Conservation (phyloP, 257 asterid species). For the Pogostemon cablin region DNA sequence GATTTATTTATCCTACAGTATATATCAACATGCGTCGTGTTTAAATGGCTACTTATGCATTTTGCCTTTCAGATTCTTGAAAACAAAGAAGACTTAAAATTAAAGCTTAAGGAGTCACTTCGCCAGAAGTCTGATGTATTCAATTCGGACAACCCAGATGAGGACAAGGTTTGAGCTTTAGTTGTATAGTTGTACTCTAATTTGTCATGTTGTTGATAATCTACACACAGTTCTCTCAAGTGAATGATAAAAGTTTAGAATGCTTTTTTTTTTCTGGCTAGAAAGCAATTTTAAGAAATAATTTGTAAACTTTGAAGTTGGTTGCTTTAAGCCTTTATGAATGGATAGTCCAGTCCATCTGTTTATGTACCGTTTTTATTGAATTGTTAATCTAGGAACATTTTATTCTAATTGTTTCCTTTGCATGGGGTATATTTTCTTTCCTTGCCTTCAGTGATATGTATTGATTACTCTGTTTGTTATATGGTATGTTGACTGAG, state of each 20-base stretch:
- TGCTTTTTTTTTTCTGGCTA: constrained; percentile 8
- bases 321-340: background rate
- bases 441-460: constrained; percentile 4
- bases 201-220: background rate
- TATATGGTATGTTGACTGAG: constrained; percentile 6
- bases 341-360: background rate
- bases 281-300: background rate
- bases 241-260: constrained; percentile 7
- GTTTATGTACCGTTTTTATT: background rate
- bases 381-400: background rate
- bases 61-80: constrained; percentile 50
- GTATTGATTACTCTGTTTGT: background rate
- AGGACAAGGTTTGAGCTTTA: constrained; percentile 70
- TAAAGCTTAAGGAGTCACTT: constrained; percentile 72
- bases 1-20: constrained; percentile 4
- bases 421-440: constrained; percentile 15
- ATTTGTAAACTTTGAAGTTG: background rate
- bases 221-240: background rate
- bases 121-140: constrained; percentile 85
- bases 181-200: background rate
- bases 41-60: constrained; percentile 18
- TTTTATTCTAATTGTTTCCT: constrained; percentile 11
- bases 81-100: constrained; percentile 81
- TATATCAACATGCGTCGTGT: background rate
- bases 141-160: constrained; percentile 69